Evolutionary conservation across 2,329 filamentous ascomycete species (phyloP), one percentile per base, ranked within the genome.

Genomic region (Penicillium paneum): DNA sequence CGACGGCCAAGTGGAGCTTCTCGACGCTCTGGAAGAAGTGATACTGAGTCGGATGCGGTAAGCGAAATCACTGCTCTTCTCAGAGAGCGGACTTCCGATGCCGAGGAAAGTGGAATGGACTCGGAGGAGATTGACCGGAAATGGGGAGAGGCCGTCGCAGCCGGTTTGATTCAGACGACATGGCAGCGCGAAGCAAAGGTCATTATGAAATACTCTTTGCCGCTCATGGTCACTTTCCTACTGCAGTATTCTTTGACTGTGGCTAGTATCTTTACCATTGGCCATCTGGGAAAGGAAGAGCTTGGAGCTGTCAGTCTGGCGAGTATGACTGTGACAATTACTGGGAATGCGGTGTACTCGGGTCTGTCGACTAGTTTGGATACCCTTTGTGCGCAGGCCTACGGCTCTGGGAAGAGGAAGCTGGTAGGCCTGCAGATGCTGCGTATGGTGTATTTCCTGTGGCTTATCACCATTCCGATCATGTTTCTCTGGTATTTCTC

Each of bases 361-460:
- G 89, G 91, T n/a, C 80, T 97, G 13, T 88, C 91, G 1, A 97
- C 93, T 5, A 90, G 88, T 60, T 79, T 97, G 35, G 93, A 97
- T 73, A 97, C 93, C 0, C 84, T 97, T 2, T 97, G 93, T 71
- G 85, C 93, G 0, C 93, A 97, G 73, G 93, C 94, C 0, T 97
- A 95, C 69, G 93, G 94, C 2, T 95, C 90, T 0, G 93, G 93
- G 0, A 89, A 88, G 70, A 95, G 89, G 69, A 89, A 92, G 63
- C 83, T 97, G 5, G 93, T 97, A 55, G 93, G 90, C 1, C 72
- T 94, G 51, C 90, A 94, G 65, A 81, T 90, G 59, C 89, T 94
- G 74, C 82, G 89, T 53, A 93, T 93, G 89, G 78, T 89, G 1
- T 88, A 80, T 67, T 92, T 94, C 67, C 80, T 94, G 3, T 86